Evolutionary conservation across 768 basidiomycete species (phyloP).

Genomic region (Neoboletus magnificus): DNA sequence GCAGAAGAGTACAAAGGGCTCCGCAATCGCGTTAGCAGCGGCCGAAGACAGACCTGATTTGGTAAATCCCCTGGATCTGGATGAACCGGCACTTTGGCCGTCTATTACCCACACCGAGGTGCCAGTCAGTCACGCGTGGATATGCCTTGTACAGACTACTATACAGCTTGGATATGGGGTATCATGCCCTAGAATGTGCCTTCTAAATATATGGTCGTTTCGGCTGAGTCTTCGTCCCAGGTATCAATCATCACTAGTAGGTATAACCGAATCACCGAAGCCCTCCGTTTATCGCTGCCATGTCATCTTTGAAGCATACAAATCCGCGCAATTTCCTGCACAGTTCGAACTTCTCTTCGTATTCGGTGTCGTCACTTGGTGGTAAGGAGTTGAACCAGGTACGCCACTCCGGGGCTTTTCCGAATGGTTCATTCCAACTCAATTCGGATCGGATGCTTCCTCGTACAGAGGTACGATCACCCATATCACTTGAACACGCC

Average conservation of each 20-base stretch:
- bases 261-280: conserved; percentile 11
- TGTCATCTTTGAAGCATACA: conserved; percentile 44
- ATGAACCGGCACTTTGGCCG: neutral
- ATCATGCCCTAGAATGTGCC: conserved; percentile 20
- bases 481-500: conserved; percentile 59
- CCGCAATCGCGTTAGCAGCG: conserved; percentile 6
- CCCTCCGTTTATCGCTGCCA: conserved; percentile 2
- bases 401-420: conserved; percentile 49
- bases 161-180: conserved; percentile 25
- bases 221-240: conserved; percentile 11
- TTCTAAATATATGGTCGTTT: conserved; percentile 18
- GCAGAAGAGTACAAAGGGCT: neutral
- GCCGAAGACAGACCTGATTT: conserved; percentile 22
- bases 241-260: conserved; percentile 15
- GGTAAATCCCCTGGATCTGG: conserved; percentile 12
- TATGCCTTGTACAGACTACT: conserved; percentile 25
- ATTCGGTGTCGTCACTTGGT: conserved; percentile 8
- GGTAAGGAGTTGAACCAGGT: conserved; percentile 44
- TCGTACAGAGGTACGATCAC: conserved; percentile 63
- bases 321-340: conserved; percentile 48
- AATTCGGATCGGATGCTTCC: conserved; percentile 44
- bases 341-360: conserved; percentile 32
- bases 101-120: no score
- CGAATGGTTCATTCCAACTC: conserved; percentile 50
- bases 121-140: neutral